Evolutionary conservation across 352 stramenopile genomes (phyloP).

Genomic region (Phytophthora boehmeriae): DNA sequence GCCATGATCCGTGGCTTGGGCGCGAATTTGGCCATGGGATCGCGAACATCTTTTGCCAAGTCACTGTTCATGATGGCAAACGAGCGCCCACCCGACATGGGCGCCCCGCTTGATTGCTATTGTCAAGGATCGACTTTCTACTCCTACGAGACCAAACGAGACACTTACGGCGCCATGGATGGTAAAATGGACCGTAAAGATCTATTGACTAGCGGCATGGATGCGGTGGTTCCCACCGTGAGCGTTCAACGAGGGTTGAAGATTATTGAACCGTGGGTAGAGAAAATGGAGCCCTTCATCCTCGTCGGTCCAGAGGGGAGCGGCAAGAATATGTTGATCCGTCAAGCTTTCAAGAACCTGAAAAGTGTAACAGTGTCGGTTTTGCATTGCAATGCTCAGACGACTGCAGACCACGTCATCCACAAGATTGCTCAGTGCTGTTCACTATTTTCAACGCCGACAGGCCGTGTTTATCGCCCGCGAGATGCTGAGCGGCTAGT

Average conservation of each 20-base stretch:
- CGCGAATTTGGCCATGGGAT: constrained; percentile 85
- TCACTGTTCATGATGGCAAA: constrained; percentile 92
- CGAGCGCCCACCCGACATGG: constrained; percentile 90
- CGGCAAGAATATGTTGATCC: constrained; percentile 96
- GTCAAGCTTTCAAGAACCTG: constrained; percentile 86
- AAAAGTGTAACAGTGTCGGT: constrained; percentile 83
- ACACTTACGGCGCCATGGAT: constrained; percentile 79
- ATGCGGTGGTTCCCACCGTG: constrained; percentile 67
- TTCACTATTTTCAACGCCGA: constrained; percentile 91
- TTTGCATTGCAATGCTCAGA: constrained; percentile 95
- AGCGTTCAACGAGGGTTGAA: constrained; percentile 89
- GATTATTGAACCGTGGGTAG: constrained; percentile 91
- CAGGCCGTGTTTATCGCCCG: constrained; percentile 93
- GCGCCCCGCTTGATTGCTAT: constrained; percentile 89
- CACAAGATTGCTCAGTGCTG: constrained; percentile 95
- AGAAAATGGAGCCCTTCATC: constrained; percentile 94
- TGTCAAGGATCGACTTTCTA: constrained; percentile 70
- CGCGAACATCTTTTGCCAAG: constrained; percentile 88
- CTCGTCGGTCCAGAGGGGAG: constrained; percentile 94
- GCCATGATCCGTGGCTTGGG: constrained; percentile 93
- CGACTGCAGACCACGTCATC: constrained; percentile 93
- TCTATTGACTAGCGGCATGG: constrained; percentile 41
- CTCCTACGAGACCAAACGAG: constrained; percentile 79
- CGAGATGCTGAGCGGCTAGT: constrained; percentile 93
- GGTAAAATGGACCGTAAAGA: constrained; percentile 66